Percentiles rank a stretch among this genome's conserved stretches.
Conservation (phyloP, 208 protist genomes). For the Acanthamoeba triangularis region DNA sequence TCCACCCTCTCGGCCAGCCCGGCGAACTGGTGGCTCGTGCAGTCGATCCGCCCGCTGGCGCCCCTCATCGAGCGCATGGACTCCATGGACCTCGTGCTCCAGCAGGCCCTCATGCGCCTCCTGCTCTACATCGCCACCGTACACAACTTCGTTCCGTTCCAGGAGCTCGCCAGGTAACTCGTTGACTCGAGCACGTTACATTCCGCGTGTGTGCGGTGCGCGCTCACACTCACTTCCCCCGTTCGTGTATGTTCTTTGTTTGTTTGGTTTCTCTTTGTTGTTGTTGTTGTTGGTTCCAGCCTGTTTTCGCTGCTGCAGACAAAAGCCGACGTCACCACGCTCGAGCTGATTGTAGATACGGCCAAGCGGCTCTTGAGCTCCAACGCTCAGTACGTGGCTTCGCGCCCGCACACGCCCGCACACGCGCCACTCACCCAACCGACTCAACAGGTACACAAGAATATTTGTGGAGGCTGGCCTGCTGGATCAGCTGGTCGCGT, state of each 20-base stretch:
- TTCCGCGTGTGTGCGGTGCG: neutral
- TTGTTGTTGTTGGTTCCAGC: neutral
- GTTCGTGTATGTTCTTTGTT: neutral
- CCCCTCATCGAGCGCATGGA: slow-evolving; percentile 48
- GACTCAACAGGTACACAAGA: neutral
- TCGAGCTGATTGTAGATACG: slow-evolving; percentile 33
- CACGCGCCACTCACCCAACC: neutral
- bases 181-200: neutral
- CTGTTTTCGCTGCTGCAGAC: slow-evolving; percentile 32
- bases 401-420: neutral
- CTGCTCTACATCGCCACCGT: slow-evolving; percentile 52
- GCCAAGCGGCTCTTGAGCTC: slow-evolving; percentile 13
- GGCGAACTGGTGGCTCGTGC: slow-evolving; percentile 33
- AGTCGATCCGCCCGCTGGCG: slow-evolving; percentile 40
- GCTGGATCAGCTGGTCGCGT: slow-evolving; percentile 54
- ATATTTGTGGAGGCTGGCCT: slow-evolving; percentile 57
- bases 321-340: neutral
- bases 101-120: slow-evolving; percentile 56
- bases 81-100: slow-evolving; percentile 19
- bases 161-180: slow-evolving; percentile 20
- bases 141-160: slow-evolving; percentile 49
- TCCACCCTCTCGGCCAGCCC: slow-evolving; percentile 22
- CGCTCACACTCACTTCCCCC: neutral
- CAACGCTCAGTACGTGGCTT: neutral
- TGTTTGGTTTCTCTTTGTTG: neutral